Evolutionary conservation across 306 rosid species (phyloP).

Genomic region (Quercus berberidifolia): DNA sequence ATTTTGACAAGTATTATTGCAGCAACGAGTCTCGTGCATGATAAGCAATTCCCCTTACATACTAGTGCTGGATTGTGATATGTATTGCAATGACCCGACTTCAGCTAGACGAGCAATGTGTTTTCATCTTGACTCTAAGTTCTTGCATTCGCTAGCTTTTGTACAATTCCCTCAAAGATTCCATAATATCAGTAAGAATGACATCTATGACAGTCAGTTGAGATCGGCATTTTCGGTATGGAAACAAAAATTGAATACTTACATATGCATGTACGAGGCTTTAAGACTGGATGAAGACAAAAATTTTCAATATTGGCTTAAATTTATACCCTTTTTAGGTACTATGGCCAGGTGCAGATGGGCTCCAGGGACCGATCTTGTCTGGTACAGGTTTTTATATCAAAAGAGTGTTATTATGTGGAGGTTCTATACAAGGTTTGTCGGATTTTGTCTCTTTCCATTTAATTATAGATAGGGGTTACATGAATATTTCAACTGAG

Average conservation of each 20-base stretch:
- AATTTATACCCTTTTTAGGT: constrained; percentile 20
- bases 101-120: constrained; percentile 69
- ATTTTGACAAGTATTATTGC: constrained; percentile 22
- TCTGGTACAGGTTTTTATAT: constrained; percentile 58
- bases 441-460: background rate
- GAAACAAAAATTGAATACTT: background rate
- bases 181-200: constrained; percentile 45
- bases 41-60: constrained; percentile 68
- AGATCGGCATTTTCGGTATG: constrained; percentile 35
- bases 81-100: constrained; percentile 66
- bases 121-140: constrained; percentile 63
- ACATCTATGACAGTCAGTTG: constrained; percentile 57
- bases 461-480: too few species aligned
- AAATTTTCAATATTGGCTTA: background rate
- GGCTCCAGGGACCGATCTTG: constrained; percentile 58
- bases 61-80: constrained; percentile 71
- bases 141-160: constrained; percentile 50
- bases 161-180: constrained; percentile 75
- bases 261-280: background rate
- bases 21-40: constrained; percentile 65
- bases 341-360: constrained; percentile 50
- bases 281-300: background rate
- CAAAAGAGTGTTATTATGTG: constrained; percentile 44
- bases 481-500: too few species aligned
- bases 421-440: constrained; percentile 17